Conservation (phyloP, 306 rosid species). For the Dryas alaskensis region DNA sequence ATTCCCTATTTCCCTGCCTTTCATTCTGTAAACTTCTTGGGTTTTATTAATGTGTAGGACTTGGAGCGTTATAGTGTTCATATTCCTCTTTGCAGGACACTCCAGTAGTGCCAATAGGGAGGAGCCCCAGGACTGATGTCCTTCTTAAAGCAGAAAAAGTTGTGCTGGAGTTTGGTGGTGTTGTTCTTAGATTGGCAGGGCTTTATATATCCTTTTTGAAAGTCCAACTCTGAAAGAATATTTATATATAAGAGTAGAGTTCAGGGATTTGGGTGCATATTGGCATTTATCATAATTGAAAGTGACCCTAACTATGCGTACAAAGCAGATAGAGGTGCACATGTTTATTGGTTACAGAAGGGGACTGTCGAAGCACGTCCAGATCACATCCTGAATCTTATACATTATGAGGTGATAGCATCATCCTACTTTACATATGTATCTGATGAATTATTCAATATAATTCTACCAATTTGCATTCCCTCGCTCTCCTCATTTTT, state of each 20-base stretch:
- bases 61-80: conserved; percentile 4
- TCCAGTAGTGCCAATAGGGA: conserved; percentile 82
- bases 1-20: background rate
- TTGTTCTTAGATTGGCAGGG: conserved; percentile 79
- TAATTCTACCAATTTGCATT: conserved; percentile 4
- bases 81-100: conserved; percentile 56
- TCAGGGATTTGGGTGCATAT: conserved; percentile 7
- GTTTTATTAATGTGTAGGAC: background rate
- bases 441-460: background rate
- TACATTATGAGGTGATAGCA: conserved; percentile 86
- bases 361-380: conserved; percentile 75
- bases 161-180: conserved; percentile 75
- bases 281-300: background rate
- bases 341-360: conserved; percentile 76
- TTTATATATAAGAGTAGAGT: background rate
- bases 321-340: conserved; percentile 87
- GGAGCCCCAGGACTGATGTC: conserved; percentile 81
- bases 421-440: conserved; percentile 18
- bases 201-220: conserved; percentile 84
- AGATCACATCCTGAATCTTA: conserved; percentile 84
- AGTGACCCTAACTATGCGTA: conserved; percentile 58
- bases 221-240: conserved; percentile 21
- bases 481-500: background rate
- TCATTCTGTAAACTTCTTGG: background rate
- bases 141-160: conserved; percentile 80